Percentiles rank a stretch among this genome's conserved stretches.
These are phyloP conservation scores for Meyerozyma sp. DNA, from an alignment of 1,139 yeast species.

Conservation along the genomic window DNA sequence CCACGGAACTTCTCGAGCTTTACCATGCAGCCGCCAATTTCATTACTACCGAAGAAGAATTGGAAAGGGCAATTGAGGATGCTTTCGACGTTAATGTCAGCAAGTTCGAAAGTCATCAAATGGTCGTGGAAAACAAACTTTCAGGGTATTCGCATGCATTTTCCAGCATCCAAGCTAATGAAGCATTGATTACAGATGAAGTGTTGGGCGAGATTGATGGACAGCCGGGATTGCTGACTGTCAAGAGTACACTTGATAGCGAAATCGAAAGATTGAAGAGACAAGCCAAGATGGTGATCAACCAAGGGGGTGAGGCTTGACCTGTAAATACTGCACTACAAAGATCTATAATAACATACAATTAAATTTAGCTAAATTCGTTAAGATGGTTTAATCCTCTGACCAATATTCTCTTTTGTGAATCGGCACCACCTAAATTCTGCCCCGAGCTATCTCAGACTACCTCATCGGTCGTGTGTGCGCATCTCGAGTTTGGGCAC, in stretches of 20 bases:
- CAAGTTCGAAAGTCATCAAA: conserved; percentile 31
- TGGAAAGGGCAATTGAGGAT: conserved; percentile 49
- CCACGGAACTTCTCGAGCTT: conserved; percentile 56
- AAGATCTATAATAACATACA: too few species aligned
- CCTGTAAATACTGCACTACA: not conserved
- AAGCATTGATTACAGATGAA: conserved; percentile 30
- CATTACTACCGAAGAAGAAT: conserved; percentile 61
- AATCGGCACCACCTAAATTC: too few species aligned
- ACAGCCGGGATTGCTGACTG: conserved; percentile 44
- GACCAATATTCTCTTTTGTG: not conserved
- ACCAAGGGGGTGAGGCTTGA: conserved; percentile 8
- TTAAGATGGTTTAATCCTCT: too few species aligned
- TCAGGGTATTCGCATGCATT: conserved; percentile 26
- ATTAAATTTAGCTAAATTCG: too few species aligned
- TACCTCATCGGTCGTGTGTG: not conserved
- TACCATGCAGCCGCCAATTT: conserved; percentile 67
- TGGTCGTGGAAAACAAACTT: conserved; percentile 33
- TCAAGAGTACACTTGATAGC: conserved; percentile 37
- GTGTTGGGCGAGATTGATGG: conserved; percentile 34
- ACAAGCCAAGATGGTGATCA: conserved; percentile 28
- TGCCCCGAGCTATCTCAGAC: not conserved
- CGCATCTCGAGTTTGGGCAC: not conserved
- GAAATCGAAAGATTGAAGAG: conserved; percentile 31
- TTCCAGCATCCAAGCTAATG: conserved; percentile 24
- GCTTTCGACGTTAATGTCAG: conserved; percentile 48